phyloP scores from a whole-genome alignment of 2,329 filamentous ascomycete species.

The Atkinsonella hypoxylon region DNA sequence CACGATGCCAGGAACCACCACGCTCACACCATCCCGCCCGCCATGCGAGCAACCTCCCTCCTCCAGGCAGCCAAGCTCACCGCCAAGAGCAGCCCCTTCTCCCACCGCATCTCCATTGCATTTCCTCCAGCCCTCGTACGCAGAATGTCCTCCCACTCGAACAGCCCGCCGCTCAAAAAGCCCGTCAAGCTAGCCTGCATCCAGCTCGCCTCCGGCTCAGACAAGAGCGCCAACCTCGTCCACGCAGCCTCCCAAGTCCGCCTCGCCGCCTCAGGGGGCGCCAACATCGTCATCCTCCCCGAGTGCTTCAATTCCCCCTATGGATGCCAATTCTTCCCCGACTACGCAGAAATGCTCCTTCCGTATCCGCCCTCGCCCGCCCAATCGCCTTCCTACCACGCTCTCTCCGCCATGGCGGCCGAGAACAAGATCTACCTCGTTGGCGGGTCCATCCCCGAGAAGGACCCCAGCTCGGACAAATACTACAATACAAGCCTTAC shows the following conservation, averaged over 20 bases:
- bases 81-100: slow-evolving; percentile 8
- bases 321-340: slow-evolving; percentile 78
- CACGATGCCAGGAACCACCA: background rate
- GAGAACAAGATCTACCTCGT: slow-evolving; percentile 73
- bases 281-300: slow-evolving; percentile 80
- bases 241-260: slow-evolving; percentile 74
- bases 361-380: slow-evolving; percentile 60
- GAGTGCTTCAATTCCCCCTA: slow-evolving; percentile 99
- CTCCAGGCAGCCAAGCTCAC: background rate
- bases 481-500: slow-evolving; percentile 87
- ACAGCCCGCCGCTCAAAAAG: slow-evolving; percentile 53
- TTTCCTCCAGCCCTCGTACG: background rate
- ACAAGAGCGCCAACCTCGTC: slow-evolving; percentile 75
- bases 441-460: slow-evolving; percentile 87
- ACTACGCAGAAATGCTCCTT: slow-evolving; percentile 78
- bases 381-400: slow-evolving; percentile 74
- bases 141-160: slow-evolving; percentile 1
- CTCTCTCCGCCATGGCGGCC: slow-evolving; percentile 65
- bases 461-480: slow-evolving; percentile 41
- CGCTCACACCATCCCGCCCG: background rate
- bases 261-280: slow-evolving; percentile 63
- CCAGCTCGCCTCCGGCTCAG: slow-evolving; percentile 67
- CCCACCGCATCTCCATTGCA: background rate
- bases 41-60: slow-evolving; percentile 1
- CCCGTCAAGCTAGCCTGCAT: slow-evolving; percentile 70